These are phyloP conservation scores for Staphylotrichum longicolle DNA, from an alignment of 495 filamentous ascomycete genomes.

Conservation along the genomic window DNA sequence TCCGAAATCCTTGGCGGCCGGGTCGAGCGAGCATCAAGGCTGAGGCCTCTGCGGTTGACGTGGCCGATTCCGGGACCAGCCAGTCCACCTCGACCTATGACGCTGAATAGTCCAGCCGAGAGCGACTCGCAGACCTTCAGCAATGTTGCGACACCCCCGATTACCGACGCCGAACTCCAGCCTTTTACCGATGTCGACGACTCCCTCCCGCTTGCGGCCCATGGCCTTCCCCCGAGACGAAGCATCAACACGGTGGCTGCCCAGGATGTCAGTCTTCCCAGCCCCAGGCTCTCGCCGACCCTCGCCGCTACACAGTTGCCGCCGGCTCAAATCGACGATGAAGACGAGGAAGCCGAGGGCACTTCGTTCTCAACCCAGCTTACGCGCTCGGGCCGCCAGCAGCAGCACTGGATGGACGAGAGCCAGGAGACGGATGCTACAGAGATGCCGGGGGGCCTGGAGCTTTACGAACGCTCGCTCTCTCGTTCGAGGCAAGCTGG, in stretches of 20 bases:
- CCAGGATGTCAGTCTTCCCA: conserved; percentile 89
- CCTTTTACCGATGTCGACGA: conserved; percentile 48
- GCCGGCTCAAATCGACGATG: conserved; percentile 38
- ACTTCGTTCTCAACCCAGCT: conserved; percentile 31
- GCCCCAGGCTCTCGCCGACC: conserved; percentile 90
- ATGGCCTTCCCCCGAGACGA: conserved; percentile 41
- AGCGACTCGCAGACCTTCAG: conserved; percentile 50
- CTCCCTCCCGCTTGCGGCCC: conserved; percentile 41
- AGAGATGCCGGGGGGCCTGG: conserved; percentile 20
- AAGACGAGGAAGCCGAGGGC: conserved; percentile 38
- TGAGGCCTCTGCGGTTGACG: conserved; percentile 37
- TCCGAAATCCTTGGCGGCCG: conserved; percentile 36
- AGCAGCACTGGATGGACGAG: conserved; percentile 30
- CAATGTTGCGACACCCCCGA: conserved; percentile 56
- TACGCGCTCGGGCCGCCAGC: conserved; percentile 20
- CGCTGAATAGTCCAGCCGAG: conserved; percentile 43
- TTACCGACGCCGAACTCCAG: conserved; percentile 54
- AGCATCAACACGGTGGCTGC: conserved; percentile 61
- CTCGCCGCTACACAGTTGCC: conserved; percentile 70
- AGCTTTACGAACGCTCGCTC: conserved; percentile 24
- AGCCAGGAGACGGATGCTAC: conserved; percentile 33
- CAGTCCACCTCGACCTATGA: conserved; percentile 50
- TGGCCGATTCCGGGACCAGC: conserved; percentile 40
- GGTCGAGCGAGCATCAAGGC: conserved; percentile 33
- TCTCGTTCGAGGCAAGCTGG: conserved; percentile 17